These are phyloP conservation scores for Drechslera avenae DNA, from an alignment of 2,329 filamentous ascomycete genomes.

Conservation along the genomic window DNA sequence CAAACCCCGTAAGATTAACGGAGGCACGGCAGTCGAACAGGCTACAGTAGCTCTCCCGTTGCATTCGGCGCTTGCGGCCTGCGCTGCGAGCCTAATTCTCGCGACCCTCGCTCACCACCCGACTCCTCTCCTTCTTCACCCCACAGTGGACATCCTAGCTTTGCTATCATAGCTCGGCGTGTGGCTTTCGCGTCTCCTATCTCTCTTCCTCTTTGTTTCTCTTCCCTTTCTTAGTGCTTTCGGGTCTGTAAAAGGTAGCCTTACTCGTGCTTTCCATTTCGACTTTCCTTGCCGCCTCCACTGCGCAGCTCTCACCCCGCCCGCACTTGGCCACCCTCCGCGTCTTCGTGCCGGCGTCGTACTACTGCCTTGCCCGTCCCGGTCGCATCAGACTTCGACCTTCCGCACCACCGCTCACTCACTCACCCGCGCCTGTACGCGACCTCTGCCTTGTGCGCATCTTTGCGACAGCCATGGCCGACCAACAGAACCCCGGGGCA, in stretches of 20 bases:
- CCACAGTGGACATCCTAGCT: slow-evolving; percentile 43
- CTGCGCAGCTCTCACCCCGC: slow-evolving; percentile 25
- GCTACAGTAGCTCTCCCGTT: slow-evolving; percentile 24
- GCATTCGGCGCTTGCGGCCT: slow-evolving; percentile 27
- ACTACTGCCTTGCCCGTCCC: slow-evolving; percentile 14
- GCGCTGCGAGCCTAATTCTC: slow-evolving; percentile 29
- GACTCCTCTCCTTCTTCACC: slow-evolving; percentile 39
- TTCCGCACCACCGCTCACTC: slow-evolving; percentile 2
- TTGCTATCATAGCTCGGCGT: slow-evolving; percentile 43
- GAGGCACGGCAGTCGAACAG: slow-evolving; percentile 8
- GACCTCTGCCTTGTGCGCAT: slow-evolving; percentile 13
- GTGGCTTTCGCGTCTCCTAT: slow-evolving; percentile 44
- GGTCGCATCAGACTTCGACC: slow-evolving; percentile 11
- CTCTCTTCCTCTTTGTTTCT: slow-evolving; percentile 46
- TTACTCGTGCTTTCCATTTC: slow-evolving; percentile 31
- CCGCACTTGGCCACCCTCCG: slow-evolving; percentile 17
- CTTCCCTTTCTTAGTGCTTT: slow-evolving; percentile 46
- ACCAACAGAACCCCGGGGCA: slow-evolving; percentile 66
- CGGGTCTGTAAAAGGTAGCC: slow-evolving; percentile 32
- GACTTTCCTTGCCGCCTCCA: slow-evolving; percentile 39
- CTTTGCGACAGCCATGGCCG: slow-evolving; percentile 68
- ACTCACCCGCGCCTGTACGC: slow-evolving; percentile 18
- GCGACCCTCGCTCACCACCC: slow-evolving; percentile 31
- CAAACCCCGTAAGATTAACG: slow-evolving; percentile 6
- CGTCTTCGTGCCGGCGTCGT: slow-evolving; percentile 18